Conservation (phyloP, 331 rosid species). For the Malus hybrid region DNA sequence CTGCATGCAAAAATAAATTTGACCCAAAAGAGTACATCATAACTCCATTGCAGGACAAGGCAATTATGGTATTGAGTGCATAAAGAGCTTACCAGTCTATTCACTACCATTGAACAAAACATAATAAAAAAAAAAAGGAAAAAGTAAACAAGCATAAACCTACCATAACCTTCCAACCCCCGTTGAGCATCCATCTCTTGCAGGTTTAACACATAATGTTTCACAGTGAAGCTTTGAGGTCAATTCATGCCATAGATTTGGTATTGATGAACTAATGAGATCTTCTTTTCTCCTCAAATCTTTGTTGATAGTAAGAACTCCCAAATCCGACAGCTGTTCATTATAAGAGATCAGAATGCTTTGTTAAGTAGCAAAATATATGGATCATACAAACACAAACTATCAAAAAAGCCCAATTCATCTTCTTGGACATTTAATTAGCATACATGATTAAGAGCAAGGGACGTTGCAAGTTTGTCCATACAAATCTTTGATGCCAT, state of each 20-base stretch:
- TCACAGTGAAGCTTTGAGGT: slow-evolving; percentile 62
- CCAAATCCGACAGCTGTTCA: slow-evolving; percentile 55
- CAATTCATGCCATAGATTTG: slow-evolving; percentile 67
- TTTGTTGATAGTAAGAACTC: slow-evolving; percentile 82
- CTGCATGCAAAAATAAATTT: slow-evolving; percentile 30
- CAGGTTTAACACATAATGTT: slow-evolving; percentile 87
- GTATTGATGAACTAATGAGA: slow-evolving; percentile 36
- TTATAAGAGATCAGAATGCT: slow-evolving; percentile 10
- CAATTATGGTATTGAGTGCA: background rate
- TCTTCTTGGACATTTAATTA: background rate
- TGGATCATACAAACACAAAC: background rate
- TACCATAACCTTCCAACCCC: slow-evolving; percentile 97
- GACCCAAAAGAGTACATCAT: background rate
- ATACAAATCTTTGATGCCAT: slow-evolving; percentile 75
- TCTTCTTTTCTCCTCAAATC: slow-evolving; percentile 48
- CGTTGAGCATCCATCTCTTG: slow-evolving; percentile 95
- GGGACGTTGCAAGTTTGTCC: slow-evolving; percentile 93
- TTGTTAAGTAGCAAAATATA: background rate
- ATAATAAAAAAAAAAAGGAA: background rate
- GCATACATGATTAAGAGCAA: slow-evolving; percentile 66
- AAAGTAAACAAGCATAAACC: slow-evolving; percentile 11
- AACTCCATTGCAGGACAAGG: background rate
- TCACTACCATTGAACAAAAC: background rate
- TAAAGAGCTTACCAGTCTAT: background rate
- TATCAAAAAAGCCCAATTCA: background rate